These are phyloP conservation scores for Penicillium manginii DNA, from an alignment of 495 filamentous ascomycete genomes.

Conservation along the genomic window DNA sequence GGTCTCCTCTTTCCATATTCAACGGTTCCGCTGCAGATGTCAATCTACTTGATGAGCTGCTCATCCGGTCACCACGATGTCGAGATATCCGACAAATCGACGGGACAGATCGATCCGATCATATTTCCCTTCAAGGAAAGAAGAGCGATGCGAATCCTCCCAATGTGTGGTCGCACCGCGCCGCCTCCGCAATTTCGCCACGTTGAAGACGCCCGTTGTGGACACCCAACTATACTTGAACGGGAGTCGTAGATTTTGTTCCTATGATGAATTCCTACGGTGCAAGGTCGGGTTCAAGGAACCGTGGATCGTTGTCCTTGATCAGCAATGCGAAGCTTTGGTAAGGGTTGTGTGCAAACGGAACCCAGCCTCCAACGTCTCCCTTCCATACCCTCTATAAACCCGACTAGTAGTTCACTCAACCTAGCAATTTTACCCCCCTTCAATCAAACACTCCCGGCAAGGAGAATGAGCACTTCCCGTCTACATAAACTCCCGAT, in stretches of 20 bases:
- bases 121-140: constrained; percentile 1
- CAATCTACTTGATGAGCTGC: constrained; percentile 2
- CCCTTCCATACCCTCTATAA: background rate
- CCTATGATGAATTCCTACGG: background rate
- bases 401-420: background rate
- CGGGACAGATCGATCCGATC: background rate
- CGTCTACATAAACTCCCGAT: background rate
- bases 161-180: background rate
- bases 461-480: constrained; percentile 14
- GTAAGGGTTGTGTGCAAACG: background rate
- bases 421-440: background rate
- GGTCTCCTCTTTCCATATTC: background rate
- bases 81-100: background rate
- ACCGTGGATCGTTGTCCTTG: constrained; percentile 10
- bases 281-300: constrained; percentile 13
- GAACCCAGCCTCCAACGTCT: constrained; percentile 2
- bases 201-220: constrained; percentile 24
- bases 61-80: constrained; percentile 23
- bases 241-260: constrained; percentile 2
- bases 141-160: constrained; percentile 1
- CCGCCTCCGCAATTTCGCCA: constrained; percentile 30
- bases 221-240: constrained; percentile 16
- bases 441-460: constrained; percentile 12
- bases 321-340: constrained; percentile 18
- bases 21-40: constrained; percentile 18